Percentiles rank a stretch among this genome's conserved stretches.
phyloP scores from a whole-genome alignment of 257 asterid genomes.

The Solanum clarkiae region DNA sequence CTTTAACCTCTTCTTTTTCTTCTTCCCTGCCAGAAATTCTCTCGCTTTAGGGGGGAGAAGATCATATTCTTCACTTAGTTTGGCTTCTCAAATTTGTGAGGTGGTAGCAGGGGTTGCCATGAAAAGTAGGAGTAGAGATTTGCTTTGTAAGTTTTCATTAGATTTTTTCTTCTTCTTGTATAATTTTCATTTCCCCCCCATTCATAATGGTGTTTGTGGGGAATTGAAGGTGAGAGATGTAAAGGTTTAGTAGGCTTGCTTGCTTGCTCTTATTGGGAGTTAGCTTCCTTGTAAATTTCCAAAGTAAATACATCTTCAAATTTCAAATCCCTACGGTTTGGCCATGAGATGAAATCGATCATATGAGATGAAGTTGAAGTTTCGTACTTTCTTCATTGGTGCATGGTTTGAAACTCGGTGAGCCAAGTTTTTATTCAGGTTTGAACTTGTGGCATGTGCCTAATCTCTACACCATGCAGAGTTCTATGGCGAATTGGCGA shows the following conservation, averaged over 20 bases:
- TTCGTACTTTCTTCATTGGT: not conserved
- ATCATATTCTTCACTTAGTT: constrained; percentile 17
- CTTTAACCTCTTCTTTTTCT: constrained; percentile 1
- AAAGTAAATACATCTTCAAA: constrained; percentile 23
- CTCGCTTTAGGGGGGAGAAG: constrained; percentile 17
- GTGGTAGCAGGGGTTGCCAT: constrained; percentile 18
- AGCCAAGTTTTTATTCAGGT: not conserved
- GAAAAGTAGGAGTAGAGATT: constrained; percentile 12
- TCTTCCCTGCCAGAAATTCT: not conserved
- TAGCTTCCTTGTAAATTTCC: constrained; percentile 54
- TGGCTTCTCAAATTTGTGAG: constrained; percentile 10
- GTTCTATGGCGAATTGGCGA: not conserved
- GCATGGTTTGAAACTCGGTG: not conserved
- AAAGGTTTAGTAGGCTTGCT: constrained; percentile 21
- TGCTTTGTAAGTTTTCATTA: constrained; percentile 13
- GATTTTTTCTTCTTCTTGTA: not conserved
- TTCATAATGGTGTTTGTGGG: constrained; percentile 6
- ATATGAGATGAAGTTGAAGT: not conserved
- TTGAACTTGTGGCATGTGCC: not conserved
- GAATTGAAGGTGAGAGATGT: constrained; percentile 45
- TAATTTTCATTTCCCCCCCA: constrained; percentile 4
- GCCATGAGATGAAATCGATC: not conserved
- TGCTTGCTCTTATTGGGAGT: constrained; percentile 31
- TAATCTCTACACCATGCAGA: not conserved
- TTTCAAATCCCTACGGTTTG: not conserved